These are phyloP conservation scores for Diddensiella santjacobensis DNA, from an alignment of 805 yeast species.

Conservation along the genomic window DNA sequence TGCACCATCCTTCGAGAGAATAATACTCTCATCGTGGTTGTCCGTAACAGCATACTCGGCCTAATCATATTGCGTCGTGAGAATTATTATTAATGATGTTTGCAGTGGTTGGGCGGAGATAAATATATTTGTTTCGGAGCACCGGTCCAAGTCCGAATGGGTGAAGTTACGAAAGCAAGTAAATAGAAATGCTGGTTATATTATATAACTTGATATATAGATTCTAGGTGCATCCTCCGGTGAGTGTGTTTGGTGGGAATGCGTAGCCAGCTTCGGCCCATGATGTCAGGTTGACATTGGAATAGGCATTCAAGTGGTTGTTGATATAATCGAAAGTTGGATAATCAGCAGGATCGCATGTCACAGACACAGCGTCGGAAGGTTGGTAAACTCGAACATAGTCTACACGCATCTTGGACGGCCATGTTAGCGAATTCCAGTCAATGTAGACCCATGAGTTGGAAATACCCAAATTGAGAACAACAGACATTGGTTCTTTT, in stretches of 20 bases:
- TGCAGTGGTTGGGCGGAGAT: not conserved
- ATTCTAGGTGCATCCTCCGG: constrained; percentile 34
- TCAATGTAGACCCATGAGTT: constrained; percentile 92
- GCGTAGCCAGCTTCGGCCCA: constrained; percentile 76
- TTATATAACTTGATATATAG: too few species aligned
- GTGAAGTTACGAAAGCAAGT: not conserved
- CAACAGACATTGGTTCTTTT: constrained; percentile 89
- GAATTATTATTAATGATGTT: not conserved
- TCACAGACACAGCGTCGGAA: constrained; percentile 48
- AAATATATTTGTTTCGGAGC: not conserved
- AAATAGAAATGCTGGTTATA: constrained; percentile 1
- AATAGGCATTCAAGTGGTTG: constrained; percentile 64
- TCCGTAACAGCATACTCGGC: not conserved
- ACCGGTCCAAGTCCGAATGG: not conserved
- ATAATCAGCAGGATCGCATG: constrained; percentile 82
- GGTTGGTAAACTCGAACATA: constrained; percentile 94
- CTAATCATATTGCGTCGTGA: not conserved
- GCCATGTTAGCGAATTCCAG: constrained; percentile 77
- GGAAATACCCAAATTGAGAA: constrained; percentile 86
- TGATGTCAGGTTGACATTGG: constrained; percentile 60
- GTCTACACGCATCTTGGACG: constrained; percentile 71
- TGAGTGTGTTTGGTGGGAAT: constrained; percentile 59
- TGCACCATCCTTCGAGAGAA: not conserved
- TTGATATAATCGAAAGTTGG: constrained; percentile 86
- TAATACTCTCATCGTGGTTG: not conserved